Conservation (phyloP, 73 alveolate genomes). For the Symbiodinium pilosum region DNA sequence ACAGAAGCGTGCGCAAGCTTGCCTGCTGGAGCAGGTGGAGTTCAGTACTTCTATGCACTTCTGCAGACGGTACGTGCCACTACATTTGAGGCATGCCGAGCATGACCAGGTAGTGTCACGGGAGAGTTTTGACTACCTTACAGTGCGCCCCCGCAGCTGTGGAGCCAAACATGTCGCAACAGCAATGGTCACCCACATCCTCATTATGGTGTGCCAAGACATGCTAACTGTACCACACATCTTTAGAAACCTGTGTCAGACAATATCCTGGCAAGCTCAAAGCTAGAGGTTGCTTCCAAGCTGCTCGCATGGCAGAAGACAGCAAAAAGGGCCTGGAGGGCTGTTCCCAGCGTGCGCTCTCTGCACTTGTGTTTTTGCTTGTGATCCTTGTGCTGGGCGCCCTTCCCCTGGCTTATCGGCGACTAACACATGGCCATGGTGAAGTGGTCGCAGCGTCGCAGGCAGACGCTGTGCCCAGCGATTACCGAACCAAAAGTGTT, state of each 20-base stretch:
- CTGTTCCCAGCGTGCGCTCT: conserved; percentile 27
- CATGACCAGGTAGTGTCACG: too few species aligned
- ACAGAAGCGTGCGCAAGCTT: too few species aligned
- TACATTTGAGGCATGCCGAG: conserved; percentile 4
- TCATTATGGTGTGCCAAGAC: too few species aligned
- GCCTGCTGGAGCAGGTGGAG: conserved; percentile 17
- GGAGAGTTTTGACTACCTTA: too few species aligned
- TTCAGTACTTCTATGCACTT: conserved; percentile 12
- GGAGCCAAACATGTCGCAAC: too few species aligned
- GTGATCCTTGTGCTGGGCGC: conserved; percentile 39
- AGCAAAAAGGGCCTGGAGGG: not conserved
- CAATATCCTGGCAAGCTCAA: too few species aligned
- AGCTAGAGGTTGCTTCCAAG: too few species aligned
- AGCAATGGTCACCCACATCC: too few species aligned
- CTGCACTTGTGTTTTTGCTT: conserved; percentile 38
- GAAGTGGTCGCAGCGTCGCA: not conserved
- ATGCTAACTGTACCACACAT: too few species aligned
- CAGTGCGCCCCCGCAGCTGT: too few species aligned
- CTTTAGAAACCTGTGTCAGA: too few species aligned
- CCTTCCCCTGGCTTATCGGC: not conserved
- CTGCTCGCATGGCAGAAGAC: not conserved
- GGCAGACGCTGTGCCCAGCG: not conserved
- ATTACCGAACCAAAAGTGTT: not conserved
- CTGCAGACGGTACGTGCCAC: not conserved
- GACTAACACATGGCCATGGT: not conserved